These are phyloP conservation scores for Silene latifolia DNA, from an alignment of 148 eudicot genomes.

Conservation along the genomic window DNA sequence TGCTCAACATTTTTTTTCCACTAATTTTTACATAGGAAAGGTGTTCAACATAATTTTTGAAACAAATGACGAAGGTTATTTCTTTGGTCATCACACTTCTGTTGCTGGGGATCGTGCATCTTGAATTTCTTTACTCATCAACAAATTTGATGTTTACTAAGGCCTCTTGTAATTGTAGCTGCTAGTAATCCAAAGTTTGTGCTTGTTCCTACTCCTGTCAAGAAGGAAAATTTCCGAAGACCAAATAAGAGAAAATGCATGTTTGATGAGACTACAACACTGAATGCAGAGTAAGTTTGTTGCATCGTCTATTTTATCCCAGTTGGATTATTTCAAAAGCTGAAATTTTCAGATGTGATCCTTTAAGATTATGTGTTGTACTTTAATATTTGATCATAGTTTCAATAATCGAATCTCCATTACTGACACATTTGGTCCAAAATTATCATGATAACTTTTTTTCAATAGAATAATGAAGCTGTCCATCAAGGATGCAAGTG, in stretches of 20 bases:
- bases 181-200: conserved; percentile 35
- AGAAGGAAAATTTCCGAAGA: conserved; percentile 41
- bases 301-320: not conserved
- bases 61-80: not conserved
- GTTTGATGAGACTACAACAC: conserved; percentile 36
- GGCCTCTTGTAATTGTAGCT: conserved; percentile 36
- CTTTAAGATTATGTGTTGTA: not conserved
- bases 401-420: not conserved
- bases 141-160: conserved; percentile 2
- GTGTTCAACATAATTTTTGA: not conserved
- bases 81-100: not conserved
- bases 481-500: conserved; percentile 47
- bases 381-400: not conserved
- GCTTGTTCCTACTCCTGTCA: conserved; percentile 64
- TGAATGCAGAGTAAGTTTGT: conserved; percentile 57
- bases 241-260: conserved; percentile 53
- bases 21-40: not conserved
- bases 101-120: not conserved
- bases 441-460: conserved; percentile 7
- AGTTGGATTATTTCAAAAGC: not conserved
- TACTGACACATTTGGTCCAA: not conserved
- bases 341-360: not conserved
- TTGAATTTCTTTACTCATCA: not conserved
- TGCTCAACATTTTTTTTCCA: conserved; percentile 3
- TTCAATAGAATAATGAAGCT: conserved; percentile 45